Evolutionary conservation across 192 early-diverging fungal species (phyloP), one percentile per base, ranked within the genome.

Genomic region (Chytriomyces sp.): DNA sequence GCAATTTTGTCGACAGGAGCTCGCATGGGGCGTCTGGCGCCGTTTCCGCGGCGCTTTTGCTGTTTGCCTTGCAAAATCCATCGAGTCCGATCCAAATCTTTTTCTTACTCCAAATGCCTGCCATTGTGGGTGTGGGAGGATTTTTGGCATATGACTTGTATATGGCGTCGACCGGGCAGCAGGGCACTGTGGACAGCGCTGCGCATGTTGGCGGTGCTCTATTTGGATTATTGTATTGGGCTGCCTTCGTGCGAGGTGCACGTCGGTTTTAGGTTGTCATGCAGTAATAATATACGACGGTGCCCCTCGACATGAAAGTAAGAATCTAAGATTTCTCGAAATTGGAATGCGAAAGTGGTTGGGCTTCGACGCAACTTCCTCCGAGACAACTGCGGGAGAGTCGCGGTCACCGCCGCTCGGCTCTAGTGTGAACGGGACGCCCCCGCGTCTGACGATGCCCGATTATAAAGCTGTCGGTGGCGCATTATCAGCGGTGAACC

Each of bases 141-240:
- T 79, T 74, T 54, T 39, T 82, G 19, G 65, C 57, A 31, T 82
- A 77, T 53, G 77, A 82, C 64, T 61, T 75, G 28, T 82, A 75
- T 52, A 37, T 73, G 37, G 61, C 66, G 36, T 37, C 36, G 10
- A 68, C 72, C 5, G 81, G 77, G 28, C 33, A 59, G 39, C 25
- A 28, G 10, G 81, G 81, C 8, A 12, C 49, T 8, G 71, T 73
- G 6, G 77, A 82, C 53, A 79, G 52, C 55, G 77, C 77, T 34
- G 77, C 63, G 28, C 81, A 82, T 63, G 17, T 82, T 14, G 81
- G 81, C 17, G 81, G 81, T 5, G 81, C 77, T 2, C 62, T 44
- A 4, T 67, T 70, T 44, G 81, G 80, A 7, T 10, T 74, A 2
- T 31, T 64, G 14, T 81, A 76, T 54, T 81, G 80, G 80, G 65